Evolutionary conservation across 2,329 filamentous ascomycete genomes (phyloP), one percentile per base, ranked within the genome.

Genomic region (Fusarium nematophilum): DNA sequence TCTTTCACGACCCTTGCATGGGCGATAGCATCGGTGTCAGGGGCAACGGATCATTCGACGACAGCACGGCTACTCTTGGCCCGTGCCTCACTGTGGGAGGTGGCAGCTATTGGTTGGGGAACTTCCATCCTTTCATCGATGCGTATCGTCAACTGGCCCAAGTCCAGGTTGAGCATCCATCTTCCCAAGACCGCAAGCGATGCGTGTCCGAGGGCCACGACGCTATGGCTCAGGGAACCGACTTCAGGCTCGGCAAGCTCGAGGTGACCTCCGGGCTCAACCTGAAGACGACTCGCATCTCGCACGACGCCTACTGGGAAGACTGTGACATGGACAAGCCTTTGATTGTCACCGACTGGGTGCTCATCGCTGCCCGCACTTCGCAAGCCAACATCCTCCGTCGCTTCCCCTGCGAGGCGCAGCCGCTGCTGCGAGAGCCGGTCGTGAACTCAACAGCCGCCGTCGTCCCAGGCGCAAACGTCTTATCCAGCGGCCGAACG

Each of bases 281-380:
- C 36, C 65, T 80, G 9, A 74, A 75, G 45, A 81, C 78, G 0
- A 79, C 77, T 1, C 71, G 79, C 27, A 68, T 80, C 14, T 77
- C 76, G 2, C 78, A 80, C 42, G 76, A 79, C 30, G 71, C 76
- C 0, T 81, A 79, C 54, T 81, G 78, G 78, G 76, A 79, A 26
- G 76, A 80, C 2, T 70, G 53, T 26, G 73, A 73, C 40, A 71
- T 71, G 51, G 77, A 80, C 4, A 71, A 71, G 9, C 78, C 78
- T 3, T 68, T 79, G 7, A 65, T 80, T 4, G 75, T 79, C 18
- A 81, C 75, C 1, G 79, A 81, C 62, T 81, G 78, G 79, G 72
- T 72, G 18, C 73, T 81, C 34, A 73, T 81, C 44, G 70, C 73
- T 10, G 66, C 77, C 5, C 57, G 64, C 3, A 68, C 67, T 5